Evolutionary conservation across 1,139 yeast species (phyloP).

Genomic region (Taiozyma sp.): DNA sequence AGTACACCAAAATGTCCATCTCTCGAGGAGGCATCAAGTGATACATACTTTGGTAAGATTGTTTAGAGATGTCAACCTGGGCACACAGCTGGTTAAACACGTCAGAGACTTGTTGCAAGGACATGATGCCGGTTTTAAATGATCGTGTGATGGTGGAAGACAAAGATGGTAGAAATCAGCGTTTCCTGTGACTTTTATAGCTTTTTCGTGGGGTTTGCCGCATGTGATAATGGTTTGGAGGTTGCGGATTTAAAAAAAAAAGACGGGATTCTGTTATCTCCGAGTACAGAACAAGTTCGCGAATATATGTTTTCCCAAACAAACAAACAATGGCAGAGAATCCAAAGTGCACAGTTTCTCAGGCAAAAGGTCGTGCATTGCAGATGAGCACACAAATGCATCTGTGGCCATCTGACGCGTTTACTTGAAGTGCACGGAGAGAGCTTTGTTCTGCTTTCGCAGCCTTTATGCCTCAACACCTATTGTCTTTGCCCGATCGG

Average conservation of each 20-base stretch:
- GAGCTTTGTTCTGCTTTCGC: not conserved
- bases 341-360: too few species aligned
- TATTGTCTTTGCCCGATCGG: slow-evolving; percentile 1
- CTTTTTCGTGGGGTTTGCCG: not conserved
- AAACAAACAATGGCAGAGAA: too few species aligned
- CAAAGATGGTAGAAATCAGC: not conserved
- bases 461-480: not conserved
- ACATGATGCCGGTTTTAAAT: not conserved
- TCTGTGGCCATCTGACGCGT: not conserved
- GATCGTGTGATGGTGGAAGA: not conserved
- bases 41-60: slow-evolving; percentile 17
- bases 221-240: not conserved
- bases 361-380: too few species aligned
- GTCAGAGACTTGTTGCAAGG: slow-evolving; percentile 10
- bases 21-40: not conserved
- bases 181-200: not conserved
- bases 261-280: not conserved
- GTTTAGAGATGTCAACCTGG: slow-evolving; percentile 19
- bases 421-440: too few species aligned
- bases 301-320: not conserved
- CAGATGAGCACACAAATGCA: not conserved
- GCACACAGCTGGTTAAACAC: slow-evolving; percentile 17
- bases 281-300: not conserved
- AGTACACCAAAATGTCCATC: slow-evolving; percentile 1
- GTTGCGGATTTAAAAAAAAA: not conserved